Evolutionary conservation across 257 asterid genomes (phyloP).

Genomic region (Solanum pennellii): DNA sequence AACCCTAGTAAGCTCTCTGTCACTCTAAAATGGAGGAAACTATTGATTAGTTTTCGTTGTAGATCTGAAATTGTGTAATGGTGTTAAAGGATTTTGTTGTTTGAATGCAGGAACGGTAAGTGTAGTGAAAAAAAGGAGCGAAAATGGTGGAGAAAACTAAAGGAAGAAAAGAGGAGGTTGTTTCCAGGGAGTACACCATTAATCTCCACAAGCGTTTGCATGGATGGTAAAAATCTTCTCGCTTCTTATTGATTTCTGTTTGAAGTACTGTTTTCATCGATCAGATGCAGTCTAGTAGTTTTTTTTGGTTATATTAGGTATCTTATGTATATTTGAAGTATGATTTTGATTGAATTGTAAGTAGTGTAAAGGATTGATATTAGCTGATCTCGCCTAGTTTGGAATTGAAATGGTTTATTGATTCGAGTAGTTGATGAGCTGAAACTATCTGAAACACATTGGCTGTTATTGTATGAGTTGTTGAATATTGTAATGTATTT

Average conservation of each 20-base stretch:
- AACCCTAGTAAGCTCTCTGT: not conserved
- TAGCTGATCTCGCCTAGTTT: not conserved
- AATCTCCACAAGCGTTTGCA: constrained; percentile 49
- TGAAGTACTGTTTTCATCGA: not conserved
- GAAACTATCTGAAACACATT: not conserved
- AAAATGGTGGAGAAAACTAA: constrained; percentile 30
- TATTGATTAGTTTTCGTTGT: not conserved
- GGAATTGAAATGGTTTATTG: not conserved
- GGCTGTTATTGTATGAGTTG: not conserved
- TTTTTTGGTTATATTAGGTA: not conserved
- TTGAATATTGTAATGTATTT: not conserved
- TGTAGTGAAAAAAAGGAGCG: not conserved
- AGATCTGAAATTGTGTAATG: not conserved
- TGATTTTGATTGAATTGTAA: not conserved
- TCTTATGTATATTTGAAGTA: not conserved
- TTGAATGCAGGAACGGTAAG: constrained; percentile 13
- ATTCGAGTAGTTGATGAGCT: not conserved
- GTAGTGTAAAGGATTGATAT: not conserved
- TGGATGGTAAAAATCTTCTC: constrained; percentile 26
- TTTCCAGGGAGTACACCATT: constrained; percentile 39
- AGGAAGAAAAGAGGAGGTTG: constrained; percentile 48
- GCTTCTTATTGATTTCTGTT: not conserved
- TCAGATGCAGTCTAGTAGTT: not conserved
- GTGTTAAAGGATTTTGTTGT: not conserved
- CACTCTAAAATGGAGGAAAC: not conserved